Evolutionary conservation across 345 rosid genomes (phyloP), one percentile per base, ranked within the genome.

Genomic region (Eutrema heterophyllum): DNA sequence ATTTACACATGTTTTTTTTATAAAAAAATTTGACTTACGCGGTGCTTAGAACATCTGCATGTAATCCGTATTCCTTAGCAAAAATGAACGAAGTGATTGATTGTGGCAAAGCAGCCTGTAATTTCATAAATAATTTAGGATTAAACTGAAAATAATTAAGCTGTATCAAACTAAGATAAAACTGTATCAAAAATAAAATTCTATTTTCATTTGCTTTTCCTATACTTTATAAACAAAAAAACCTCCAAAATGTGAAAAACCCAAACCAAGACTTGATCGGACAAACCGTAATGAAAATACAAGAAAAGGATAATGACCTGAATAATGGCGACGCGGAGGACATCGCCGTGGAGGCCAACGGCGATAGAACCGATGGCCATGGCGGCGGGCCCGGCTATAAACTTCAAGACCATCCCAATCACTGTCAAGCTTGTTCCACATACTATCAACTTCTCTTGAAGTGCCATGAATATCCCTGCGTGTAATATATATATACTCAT

Each of bases 391-490:
- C 93, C 93, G 2, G 88, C 93, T 0, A 88, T 75, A 74, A 90
- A 90, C 73, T 71, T 85, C 60, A 88, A 76, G 2, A 86, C 70
- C 93, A 90, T 86, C 18, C 91, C 93, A 32, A 80, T 72, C 4
- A 78, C 45, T 0, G 95, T 80, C 24, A 85, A 64, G 36, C 83
- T 76, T 29, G 87, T 16, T 2, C 97, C 97, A 30, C 98, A 94
- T 8, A 88, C 86, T 45, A 94, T 77, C 72, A 94, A 45, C 66
- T 86, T 94, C 65, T 83, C 83, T 74, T 94, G 97, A 54, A 79
- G 71, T 30, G 96, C 98, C 84, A 94, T 88, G 85, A 91, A 94
- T 15, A 91, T 89, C 45, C 97, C 98, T 91, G 82, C 79, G 77
- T 21, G 24, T 21, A 21, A 21, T 40, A 8, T 57, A 35, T 35